Evolutionary conservation across 2,329 filamentous ascomycete species (phyloP), one percentile per base, ranked within the genome.

Genomic region (Alternaria gansuensis): DNA sequence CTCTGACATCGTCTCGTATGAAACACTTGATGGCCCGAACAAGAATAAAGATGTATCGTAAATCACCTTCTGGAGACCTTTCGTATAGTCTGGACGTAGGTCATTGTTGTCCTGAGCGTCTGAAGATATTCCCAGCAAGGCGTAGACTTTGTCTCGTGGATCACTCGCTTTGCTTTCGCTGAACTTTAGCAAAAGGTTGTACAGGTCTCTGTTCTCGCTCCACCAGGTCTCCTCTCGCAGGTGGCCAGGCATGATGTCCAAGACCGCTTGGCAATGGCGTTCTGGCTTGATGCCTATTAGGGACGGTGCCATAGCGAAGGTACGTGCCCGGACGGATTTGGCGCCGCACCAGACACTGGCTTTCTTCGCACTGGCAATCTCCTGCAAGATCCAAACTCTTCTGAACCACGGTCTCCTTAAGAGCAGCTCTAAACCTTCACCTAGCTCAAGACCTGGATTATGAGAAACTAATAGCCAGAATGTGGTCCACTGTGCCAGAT

Each of bases 311-410:
- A 65, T 29, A 7, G 60, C 58, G 43, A 72, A 66, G 29, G 60
- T 54, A 0, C 56, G 44, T 17, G 62, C 48, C n/a, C n/a, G n/a
- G n/a, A n/a, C n/a, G n/a, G n/a, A n/a, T n/a, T n/a, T n/a, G n/a
- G n/a, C n/a, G n/a, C n/a, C n/a, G n/a, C n/a, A n/a, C n/a, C n/a
- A n/a, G n/a, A n/a, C n/a, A n/a, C n/a, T n/a, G n/a, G n/a, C n/a
- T 39, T n/a, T 43, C 36, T 50, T 44, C 10, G 69, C 68, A 39
- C 66, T 67, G 8, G 64, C 67, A 2, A 65, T 59, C 59, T 72
- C 69, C 49, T 70, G 68, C 10, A 72, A 11, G 43, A 69, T 63
- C 66, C 67, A 70, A 0, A 69, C 57, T 34, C 66, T 55, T 5
- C 40, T 44, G 28, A 72, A 72, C 66, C 69, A 72, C 17, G n/a